Conservation (phyloP, 164 flowering plant species). For the Protea cynaroides region DNA sequence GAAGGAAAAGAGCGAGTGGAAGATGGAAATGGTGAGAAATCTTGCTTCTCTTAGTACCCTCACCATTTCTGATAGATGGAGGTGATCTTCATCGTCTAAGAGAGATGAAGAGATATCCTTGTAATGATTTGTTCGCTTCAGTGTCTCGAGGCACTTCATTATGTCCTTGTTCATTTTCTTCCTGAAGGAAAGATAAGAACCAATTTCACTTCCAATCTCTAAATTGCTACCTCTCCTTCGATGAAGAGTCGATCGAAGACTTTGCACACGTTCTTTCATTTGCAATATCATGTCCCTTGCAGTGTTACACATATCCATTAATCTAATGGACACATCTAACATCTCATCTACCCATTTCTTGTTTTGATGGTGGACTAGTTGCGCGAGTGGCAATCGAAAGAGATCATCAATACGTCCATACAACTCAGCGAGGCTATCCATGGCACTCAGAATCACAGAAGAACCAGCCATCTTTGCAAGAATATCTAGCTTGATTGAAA, state of each 20-base stretch:
- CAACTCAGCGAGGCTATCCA: conserved; percentile 13
- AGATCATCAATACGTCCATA: conserved; percentile 15
- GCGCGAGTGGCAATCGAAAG: conserved; percentile 12
- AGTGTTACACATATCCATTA: neutral
- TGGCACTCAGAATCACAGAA: conserved; percentile 7
- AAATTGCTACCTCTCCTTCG: conserved; percentile 6
- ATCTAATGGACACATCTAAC: neutral
- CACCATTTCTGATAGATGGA: conserved; percentile 11
- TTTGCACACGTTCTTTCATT: neutral
- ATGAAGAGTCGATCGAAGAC: neutral
- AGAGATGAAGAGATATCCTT: conserved; percentile 1
- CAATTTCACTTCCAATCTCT: conserved; percentile 12
- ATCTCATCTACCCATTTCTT: neutral
- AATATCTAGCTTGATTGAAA: neutral
- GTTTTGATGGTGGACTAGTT: conserved; percentile 7
- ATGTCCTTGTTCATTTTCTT: conserved; percentile 32
- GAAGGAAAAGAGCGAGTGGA: conserved; percentile 15
- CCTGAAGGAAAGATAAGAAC: conserved; percentile 12
- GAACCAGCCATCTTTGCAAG: neutral
- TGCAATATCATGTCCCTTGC: neutral
- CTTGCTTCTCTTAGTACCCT: conserved; percentile 27
- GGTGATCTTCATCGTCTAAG: conserved; percentile 11
- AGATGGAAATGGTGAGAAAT: conserved; percentile 15
- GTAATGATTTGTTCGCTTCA: conserved; percentile 25
- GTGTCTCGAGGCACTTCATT: conserved; percentile 12